Evolutionary conservation across 2,329 filamentous ascomycete genomes (phyloP), one percentile per base, ranked within the genome.

Genomic region (Penicillium glabrum): DNA sequence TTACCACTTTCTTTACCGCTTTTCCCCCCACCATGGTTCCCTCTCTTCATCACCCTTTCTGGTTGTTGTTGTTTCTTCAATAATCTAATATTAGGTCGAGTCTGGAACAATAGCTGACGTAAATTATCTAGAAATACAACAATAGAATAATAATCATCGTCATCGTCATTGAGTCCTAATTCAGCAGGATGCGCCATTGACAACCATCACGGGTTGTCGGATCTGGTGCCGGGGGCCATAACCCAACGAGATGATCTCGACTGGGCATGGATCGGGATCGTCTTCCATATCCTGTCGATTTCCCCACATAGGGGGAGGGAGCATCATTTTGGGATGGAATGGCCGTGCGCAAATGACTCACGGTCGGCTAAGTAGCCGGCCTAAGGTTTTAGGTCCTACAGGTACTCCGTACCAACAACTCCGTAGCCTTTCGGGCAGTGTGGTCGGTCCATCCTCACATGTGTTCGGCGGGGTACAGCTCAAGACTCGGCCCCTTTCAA

Each of bases 301-400:
- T 27, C 27, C 19, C 37, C 31, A 24, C n/a, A n/a, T 51, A 19
- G 43, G 14, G 44, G 46, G 11, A 46, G 39, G 16, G 50, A 47
- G 26, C 16, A 50, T 56, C 60, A 61, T 57, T 16, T 47, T 59
- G 54, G 46, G 51, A 60, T 60, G 41, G 43, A 47, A 39, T 46
- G 51, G 26, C 44, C 44, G 51, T 53, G 45, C 43, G 35, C 26
- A n/a, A 46, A 56, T 66, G 63, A 66, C 39, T 66, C 63, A 66
- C 59, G 52, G 61, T 60, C 51, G 58, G 54, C 58, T 56, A 57
- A 23, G 23, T 46, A 39, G 43, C 51, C 54, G 39, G 21, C 29
- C 27, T 29, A 35, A 55, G 53, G 50, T 41, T 41, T 41, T 21
- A 14, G 35, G 35, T 19, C 35, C 19, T 41, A n/a, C 33, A 19